Evolutionary conservation across 768 basidiomycete species (phyloP).

Genomic region (Boletus tylopilopsis): DNA sequence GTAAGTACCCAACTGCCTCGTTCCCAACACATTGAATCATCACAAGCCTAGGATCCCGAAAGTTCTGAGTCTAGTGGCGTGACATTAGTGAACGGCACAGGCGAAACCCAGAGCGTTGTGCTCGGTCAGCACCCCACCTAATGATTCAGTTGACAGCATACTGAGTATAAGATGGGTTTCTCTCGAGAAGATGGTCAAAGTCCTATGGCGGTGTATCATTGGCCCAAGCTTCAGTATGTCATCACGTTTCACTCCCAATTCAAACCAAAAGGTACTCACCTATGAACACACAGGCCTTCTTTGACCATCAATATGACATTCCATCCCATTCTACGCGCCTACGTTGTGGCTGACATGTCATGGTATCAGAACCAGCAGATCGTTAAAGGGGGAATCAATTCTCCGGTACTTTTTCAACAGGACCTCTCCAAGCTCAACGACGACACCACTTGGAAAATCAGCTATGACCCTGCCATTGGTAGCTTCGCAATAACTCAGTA

Average conservation of each 20-base stretch:
- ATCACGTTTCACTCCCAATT: background rate
- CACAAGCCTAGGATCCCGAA: background rate
- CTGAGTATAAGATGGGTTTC: background rate
- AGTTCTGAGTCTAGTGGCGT: accelerated
- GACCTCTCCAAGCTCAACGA: no score
- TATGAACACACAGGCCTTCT: background rate
- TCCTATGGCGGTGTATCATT: background rate
- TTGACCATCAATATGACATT: background rate
- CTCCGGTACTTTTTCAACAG: no score
- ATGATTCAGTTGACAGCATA: background rate
- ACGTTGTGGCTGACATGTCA: background rate
- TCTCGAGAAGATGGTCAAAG: background rate
- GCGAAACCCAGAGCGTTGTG: background rate
- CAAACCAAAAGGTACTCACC: background rate
- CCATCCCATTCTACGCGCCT: background rate
- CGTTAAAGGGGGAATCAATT: no score
- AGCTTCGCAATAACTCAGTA: no score
- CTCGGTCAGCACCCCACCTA: background rate
- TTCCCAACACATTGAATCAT: background rate
- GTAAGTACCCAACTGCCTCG: background rate
- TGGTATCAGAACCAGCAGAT: background rate
- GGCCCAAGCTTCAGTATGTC: background rate
- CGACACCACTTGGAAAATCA: no score
- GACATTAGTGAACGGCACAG: background rate
- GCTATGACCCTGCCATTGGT: no score